Evolutionary conservation across 1,284 basidiomycete species (phyloP).

Genomic region (Sporisorium sorghi): DNA sequence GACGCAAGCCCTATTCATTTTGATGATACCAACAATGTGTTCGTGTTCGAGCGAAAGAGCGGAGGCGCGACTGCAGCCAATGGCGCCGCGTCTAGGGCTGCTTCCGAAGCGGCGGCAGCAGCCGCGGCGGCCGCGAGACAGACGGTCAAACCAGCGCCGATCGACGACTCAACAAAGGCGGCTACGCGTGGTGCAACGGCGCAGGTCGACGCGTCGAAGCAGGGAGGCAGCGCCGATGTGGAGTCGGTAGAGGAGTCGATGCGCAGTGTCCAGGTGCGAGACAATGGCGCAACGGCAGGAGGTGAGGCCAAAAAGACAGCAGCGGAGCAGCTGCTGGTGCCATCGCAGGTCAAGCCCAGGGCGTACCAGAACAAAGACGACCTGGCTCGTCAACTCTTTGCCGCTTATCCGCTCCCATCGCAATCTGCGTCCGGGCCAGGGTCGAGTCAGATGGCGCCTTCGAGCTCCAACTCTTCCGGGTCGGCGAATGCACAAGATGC

Average conservation of each 20-base stretch:
- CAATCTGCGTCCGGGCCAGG: constrained; percentile 6
- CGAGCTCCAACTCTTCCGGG: constrained; percentile 8
- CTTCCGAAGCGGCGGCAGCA: neutral
- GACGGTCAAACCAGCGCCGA: constrained; percentile 39
- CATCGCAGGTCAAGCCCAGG: constrained; percentile 34
- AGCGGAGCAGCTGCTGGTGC: constrained; percentile 30
- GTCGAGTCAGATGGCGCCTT: constrained; percentile 5
- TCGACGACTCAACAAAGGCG: constrained; percentile 61
- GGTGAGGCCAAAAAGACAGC: neutral
- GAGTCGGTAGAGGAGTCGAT: constrained; percentile 36
- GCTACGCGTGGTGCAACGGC: constrained; percentile 61
- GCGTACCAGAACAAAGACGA: constrained; percentile 22
- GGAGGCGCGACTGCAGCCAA: too few species aligned
- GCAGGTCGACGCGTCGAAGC: constrained; percentile 10
- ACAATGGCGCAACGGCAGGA: constrained; percentile 15
- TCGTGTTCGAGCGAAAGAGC: constrained; percentile 36
- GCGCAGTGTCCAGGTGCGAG: constrained; percentile 36
- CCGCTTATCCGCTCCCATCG: constrained; percentile 21
- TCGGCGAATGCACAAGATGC: constrained; percentile 36
- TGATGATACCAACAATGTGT: constrained; percentile 56
- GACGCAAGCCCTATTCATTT: constrained; percentile 69
- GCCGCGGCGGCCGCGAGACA: constrained; percentile 8
- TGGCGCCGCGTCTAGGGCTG: neutral
- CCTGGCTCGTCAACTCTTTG: constrained; percentile 26
- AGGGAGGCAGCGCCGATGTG: constrained; percentile 8